These are phyloP conservation scores for Fomitopsis betulina DNA, from an alignment of 1,284 basidiomycete species.

Conservation along the genomic window DNA sequence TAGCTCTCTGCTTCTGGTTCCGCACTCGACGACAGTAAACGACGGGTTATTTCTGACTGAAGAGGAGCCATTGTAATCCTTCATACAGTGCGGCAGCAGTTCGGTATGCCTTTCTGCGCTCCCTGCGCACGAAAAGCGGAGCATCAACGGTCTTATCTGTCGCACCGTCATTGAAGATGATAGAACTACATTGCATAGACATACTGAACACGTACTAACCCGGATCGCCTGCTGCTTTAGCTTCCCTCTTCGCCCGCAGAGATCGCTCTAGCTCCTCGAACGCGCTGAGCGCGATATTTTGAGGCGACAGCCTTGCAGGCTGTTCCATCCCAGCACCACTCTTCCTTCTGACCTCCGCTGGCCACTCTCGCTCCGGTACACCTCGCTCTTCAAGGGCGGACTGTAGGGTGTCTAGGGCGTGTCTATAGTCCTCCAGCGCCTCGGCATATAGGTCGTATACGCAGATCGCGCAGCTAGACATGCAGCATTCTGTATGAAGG, in stretches of 20 bases:
- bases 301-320: slow-evolving; percentile 19
- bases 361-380: slow-evolving; percentile 67
- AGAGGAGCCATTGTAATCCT: slow-evolving; percentile 26
- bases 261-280: slow-evolving; percentile 65
- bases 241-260: slow-evolving; percentile 41
- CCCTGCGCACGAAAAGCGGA: neutral
- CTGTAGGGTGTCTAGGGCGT: slow-evolving; percentile 49
- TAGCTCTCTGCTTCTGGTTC: no score
- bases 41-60: slow-evolving; percentile 22
- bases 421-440: slow-evolving; percentile 61
- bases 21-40: no score
- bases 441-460: slow-evolving; percentile 87
- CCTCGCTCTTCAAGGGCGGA: slow-evolving; percentile 41
- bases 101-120: neutral
- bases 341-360: slow-evolving; percentile 33
- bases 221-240: slow-evolving; percentile 20
- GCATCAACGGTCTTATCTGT: slow-evolving; percentile 2
- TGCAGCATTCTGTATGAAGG: slow-evolving; percentile 71
- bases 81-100: slow-evolving; percentile 19
- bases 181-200: neutral
- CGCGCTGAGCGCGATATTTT: slow-evolving; percentile 42
- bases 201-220: slow-evolving; percentile 10
- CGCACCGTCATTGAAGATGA: slow-evolving; percentile 2
- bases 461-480: slow-evolving; percentile 88
- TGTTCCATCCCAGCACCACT: slow-evolving; percentile 4